Evolutionary conservation across 2,329 filamentous ascomycete genomes (phyloP).

Genomic region (Pyrenochaeta sp.): DNA sequence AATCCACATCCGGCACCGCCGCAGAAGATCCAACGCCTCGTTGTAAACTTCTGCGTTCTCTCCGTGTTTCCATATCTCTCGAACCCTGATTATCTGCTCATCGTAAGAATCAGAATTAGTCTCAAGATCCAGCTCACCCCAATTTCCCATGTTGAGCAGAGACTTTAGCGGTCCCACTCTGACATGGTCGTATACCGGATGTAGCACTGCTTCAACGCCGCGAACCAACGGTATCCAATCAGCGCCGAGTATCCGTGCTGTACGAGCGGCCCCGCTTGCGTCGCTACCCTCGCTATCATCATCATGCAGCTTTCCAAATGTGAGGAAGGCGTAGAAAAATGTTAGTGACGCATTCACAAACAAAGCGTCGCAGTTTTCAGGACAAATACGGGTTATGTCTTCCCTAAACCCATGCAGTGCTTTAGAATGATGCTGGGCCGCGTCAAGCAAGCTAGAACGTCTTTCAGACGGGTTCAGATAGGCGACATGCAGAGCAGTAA

Average conservation of each 20-base stretch:
- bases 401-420: conserved; percentile 21
- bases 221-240: conserved; percentile 31
- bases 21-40: conserved; percentile 12
- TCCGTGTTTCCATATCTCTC: conserved; percentile 14
- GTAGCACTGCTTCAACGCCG: conserved; percentile 17
- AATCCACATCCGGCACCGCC: conserved; percentile 20
- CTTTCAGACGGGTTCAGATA: conserved; percentile 15
- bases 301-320: conserved; percentile 24
- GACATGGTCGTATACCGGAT: conserved; percentile 12
- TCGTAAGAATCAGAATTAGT: conserved; percentile 9
- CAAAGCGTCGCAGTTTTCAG: conserved; percentile 18
- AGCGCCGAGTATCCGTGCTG: conserved; percentile 23
- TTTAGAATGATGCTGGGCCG: conserved; percentile 17
- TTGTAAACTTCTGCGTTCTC: conserved; percentile 17
- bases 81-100: conserved; percentile 7
- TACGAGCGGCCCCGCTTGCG: conserved; percentile 1
- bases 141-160: conserved; percentile 19
- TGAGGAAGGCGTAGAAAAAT: conserved; percentile 28
- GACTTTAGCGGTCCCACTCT: conserved; percentile 18
- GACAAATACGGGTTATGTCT: conserved; percentile 7
- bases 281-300: conserved; percentile 1
- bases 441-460: conserved; percentile 2
- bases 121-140: conserved; percentile 17
- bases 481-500: conserved; percentile 24
- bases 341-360: conserved; percentile 19